Conservation (phyloP, 495 filamentous ascomycete genomes). For the Neohortaea acidophila region DNA sequence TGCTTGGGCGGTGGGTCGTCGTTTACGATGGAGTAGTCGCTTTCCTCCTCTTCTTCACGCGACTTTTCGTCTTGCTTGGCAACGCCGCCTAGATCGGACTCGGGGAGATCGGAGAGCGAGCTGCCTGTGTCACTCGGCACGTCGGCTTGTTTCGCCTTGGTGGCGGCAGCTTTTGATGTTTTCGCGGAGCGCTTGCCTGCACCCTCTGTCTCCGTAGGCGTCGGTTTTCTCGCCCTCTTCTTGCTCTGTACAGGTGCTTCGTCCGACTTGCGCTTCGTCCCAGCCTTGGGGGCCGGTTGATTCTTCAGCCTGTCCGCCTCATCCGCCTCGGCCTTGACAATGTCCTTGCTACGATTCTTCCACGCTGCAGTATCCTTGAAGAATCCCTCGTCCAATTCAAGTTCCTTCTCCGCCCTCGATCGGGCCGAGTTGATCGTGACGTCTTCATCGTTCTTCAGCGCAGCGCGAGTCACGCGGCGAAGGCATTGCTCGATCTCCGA, state of each 20-base stretch:
- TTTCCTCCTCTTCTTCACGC: conserved; percentile 37
- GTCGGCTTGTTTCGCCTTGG: neutral
- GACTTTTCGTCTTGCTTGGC: conserved; percentile 13
- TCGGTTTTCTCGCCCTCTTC: conserved; percentile 7
- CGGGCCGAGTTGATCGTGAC: conserved; percentile 67
- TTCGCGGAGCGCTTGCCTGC: neutral
- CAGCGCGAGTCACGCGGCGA: conserved; percentile 33
- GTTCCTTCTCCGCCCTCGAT: conserved; percentile 45
- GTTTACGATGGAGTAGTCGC: conserved; percentile 63
- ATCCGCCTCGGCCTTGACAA: conserved; percentile 44
- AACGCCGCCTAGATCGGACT: conserved; percentile 6
- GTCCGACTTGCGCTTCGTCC: conserved; percentile 18
- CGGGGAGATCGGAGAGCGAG: conserved; percentile 5
- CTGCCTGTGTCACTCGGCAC: conserved; percentile 20
- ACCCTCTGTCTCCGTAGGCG: conserved; percentile 3
- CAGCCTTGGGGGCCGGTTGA: conserved; percentile 7
- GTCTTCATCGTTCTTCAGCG: conserved; percentile 43
- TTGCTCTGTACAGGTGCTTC: neutral
- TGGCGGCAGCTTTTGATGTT: neutral
- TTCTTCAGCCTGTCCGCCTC: conserved; percentile 12
- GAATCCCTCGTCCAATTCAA: conserved; percentile 52
- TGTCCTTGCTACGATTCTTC: conserved; percentile 62
- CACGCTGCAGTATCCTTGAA: conserved; percentile 49
- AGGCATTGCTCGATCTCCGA: conserved; percentile 32
- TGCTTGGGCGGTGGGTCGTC: conserved; percentile 51